Percentiles rank a stretch among this genome's conserved stretches.
Evolutionary conservation across 805 yeast genomes (phyloP).

Genomic region (Wickerhamiella australiensis): DNA sequence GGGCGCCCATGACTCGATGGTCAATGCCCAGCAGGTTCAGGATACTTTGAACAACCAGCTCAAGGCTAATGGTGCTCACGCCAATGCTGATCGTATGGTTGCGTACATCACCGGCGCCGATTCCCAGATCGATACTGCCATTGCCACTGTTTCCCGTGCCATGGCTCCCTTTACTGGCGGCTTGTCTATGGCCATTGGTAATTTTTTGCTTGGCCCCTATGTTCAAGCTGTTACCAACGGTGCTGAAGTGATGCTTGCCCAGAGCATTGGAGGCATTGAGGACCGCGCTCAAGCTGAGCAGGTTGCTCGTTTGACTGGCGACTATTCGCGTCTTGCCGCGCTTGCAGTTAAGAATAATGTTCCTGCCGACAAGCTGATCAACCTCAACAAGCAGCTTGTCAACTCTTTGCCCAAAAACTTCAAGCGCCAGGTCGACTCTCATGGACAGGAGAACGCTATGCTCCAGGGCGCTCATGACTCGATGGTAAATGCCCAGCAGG

Average conservation of each 20-base stretch:
- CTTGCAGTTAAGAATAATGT: constrained; percentile 17
- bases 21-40: constrained; percentile 18
- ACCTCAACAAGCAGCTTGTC: constrained; percentile 17
- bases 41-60: constrained; percentile 12
- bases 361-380: constrained; percentile 13
- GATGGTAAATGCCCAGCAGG: constrained; percentile 19
- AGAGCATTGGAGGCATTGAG: constrained; percentile 18
- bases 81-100: constrained; percentile 15
- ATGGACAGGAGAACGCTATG: constrained; percentile 13
- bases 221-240: constrained; percentile 25
- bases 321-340: constrained; percentile 18
- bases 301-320: constrained; percentile 17
- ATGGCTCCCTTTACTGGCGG: constrained; percentile 19
- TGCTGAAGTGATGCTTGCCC: constrained; percentile 16
- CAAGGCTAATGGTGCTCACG: constrained; percentile 12
- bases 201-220: constrained; percentile 23
- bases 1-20: constrained; percentile 13
- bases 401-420: constrained; percentile 12
- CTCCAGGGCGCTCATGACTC: constrained; percentile 12
- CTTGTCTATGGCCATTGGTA: constrained; percentile 16
- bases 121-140: constrained; percentile 26
- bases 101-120: constrained; percentile 26
- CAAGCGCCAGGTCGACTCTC: constrained; percentile 13
- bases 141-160: constrained; percentile 18
- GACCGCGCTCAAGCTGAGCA: constrained; percentile 16